Base-by-base conservation (phyloP, 495 filamentous ascomycete genomes). In the Penicillium angulare region DNA sequence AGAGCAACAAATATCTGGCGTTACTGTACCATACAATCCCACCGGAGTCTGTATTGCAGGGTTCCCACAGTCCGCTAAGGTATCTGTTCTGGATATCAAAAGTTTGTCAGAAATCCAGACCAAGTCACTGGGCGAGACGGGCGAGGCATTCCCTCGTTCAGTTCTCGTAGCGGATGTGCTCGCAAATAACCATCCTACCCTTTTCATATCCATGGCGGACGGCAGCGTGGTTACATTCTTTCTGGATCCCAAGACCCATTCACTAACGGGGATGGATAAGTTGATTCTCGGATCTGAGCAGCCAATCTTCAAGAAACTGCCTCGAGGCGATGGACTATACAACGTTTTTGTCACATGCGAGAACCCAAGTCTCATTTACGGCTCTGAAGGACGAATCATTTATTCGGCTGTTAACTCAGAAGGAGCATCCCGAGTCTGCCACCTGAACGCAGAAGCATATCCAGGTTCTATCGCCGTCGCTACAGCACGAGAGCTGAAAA, bases 341-440 rank as follows among this genome's bases (percentile, higher is more conserved):
- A 95, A 88, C 64, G 87, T 99, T 0, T 95, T 99, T 58, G 89
- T 92, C 1, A 92, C 88, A 0, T 96, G 90, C 56, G 93, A 97
- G 53, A 88, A 97, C 59, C 89, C 93, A 13, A 95, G 87, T 55
- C 66, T 99, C 41, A 95, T 97, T 43, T 97, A 97, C 56, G 86
- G 85, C 15, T 84, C 85, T 5, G 90, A 97, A 60, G 89, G 87
- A 1, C 80, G 92, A 9, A 85, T 96, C 22, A 84, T 96, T 6
- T 99, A 93, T 75, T 95, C 90, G 15, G 90, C 95, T 1, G 86
- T 97, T n/a, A 97, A 95, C 43, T 90, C 91, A 2, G 89, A 96
- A 57, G 84, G 89, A 41, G 87, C 90, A 5, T 82, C 83, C 5
- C 84, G 82, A 31, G 79, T 97, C 22, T 93, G 88, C 56, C 77